phyloP scores from a whole-genome alignment of 345 rosid species.

The Cardamine resedifolia region DNA sequence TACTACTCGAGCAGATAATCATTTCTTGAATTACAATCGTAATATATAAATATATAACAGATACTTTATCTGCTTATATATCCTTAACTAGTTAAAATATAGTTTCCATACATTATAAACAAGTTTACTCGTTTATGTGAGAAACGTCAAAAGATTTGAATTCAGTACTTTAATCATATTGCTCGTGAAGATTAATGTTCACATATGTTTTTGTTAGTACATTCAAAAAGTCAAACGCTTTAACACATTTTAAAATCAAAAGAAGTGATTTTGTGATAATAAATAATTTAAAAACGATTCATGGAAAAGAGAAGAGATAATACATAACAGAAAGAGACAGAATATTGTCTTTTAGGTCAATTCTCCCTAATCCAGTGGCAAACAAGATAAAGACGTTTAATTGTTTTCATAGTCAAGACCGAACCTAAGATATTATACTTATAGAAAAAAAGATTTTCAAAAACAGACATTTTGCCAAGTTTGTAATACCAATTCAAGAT shows the following conservation, averaged over 20 bases:
- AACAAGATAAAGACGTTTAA: not conserved
- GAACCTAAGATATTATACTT: not conserved
- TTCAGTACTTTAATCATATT: not conserved
- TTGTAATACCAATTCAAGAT: not conserved
- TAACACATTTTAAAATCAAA: not conserved
- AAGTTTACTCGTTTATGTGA: not conserved
- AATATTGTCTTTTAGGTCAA: not conserved
- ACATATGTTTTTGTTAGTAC: not conserved
- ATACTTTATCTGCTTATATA: not conserved
- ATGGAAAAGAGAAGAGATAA: not conserved
- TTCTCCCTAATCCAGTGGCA: not conserved
- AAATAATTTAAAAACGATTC: not conserved
- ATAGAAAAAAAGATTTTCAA: not conserved
- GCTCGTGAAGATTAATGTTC: too few relatives aligned
- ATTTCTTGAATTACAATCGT: not conserved
- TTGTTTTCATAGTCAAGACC: slow-evolving; percentile 12
- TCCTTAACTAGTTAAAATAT: not conserved
- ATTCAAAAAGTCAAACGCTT: not conserved
- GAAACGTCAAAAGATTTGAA: not conserved
- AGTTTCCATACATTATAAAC: not conserved
- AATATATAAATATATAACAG: not conserved
- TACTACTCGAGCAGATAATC: slow-evolving; percentile 11
- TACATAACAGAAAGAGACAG: too few relatives aligned
- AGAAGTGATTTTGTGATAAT: not conserved
- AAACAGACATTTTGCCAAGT: not conserved